Base-by-base conservation (phyloP, 306 rosid species). In the Purshia tridentata region DNA sequence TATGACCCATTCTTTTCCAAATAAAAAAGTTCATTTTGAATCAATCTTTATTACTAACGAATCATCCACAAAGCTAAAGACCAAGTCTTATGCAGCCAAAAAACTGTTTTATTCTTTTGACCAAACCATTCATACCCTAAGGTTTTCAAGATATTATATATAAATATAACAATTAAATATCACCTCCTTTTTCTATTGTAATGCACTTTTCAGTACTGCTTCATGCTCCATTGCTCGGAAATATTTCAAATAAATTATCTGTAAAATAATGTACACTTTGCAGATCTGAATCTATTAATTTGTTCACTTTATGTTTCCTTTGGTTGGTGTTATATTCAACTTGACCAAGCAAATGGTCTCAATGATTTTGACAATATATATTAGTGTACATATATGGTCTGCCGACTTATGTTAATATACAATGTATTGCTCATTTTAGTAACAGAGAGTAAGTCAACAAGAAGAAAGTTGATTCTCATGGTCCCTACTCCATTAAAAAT, bases 321-420 rank as follows among this genome's bases (percentile, higher is more conserved):
- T 50, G 54, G 13, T 16, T 50, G 13, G 54, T 13, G n/a, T 12
- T 10, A 23, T 22, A 29, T 35, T 29, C 64, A 47, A 65, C 11
- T 12, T 65, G 70, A 58, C 64, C 44, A 12, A 29, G n/a, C 40
- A 45, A 8, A 6, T 45, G 41, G 70, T 65, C 53, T 4, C 9
- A 23, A 6, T 6, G 70, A 65, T 45, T 47, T 65, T 65, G 70
- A 65, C 54, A 65, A 45, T 19, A n/a, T n/a, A n/a, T n/a, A n/a
- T 65, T 65, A 19, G 16, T 0, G 64, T 13, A 29, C 2, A 6
- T 23, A 44, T 19, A 12, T 7, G 13, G 47, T 20, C 13, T 65
- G 70, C 41, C 70, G 54, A 65, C 54, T 1, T 19, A 4, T 15
- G 15, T 50, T 14, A 14, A n/a, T 2, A 59, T 12, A 35, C 10